A percentile compares a stretch with the other conserved stretches of the same genome.
Conservation (phyloP, 2,329 filamentous ascomycete species). For the Colletotrichum ledebouriae region DNA sequence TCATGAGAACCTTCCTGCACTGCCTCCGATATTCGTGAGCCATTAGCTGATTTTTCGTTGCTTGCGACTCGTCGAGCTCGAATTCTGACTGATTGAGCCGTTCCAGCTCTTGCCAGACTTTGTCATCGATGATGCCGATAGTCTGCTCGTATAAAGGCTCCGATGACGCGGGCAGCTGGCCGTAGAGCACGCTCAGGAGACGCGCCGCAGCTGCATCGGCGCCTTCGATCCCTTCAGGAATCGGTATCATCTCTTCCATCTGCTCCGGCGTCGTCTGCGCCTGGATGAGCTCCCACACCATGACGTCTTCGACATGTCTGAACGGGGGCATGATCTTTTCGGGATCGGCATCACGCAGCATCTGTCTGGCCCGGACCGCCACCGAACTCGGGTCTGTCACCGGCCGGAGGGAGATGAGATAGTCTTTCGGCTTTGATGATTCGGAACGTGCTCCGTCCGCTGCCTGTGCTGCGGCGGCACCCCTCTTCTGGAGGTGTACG, state of each 20-base stretch:
- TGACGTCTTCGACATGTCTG: constrained; percentile 64
- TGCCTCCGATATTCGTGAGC: constrained; percentile 63
- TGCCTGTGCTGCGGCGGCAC: constrained; percentile 44
- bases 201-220: constrained; percentile 44
- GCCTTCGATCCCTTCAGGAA: constrained; percentile 36
- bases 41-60: constrained; percentile 62
- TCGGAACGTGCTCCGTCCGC: constrained; percentile 44
- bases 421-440: constrained; percentile 51
- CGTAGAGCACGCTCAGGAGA: constrained; percentile 49
- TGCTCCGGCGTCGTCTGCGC: constrained; percentile 54
- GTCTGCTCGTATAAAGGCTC: constrained; percentile 51
- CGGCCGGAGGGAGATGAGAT: constrained; percentile 66
- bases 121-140: constrained; percentile 58
- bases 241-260: constrained; percentile 47
- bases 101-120: constrained; percentile 59
- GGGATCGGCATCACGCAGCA: constrained; percentile 48
- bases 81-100: constrained; percentile 62
- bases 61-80: constrained; percentile 56
- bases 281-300: constrained; percentile 64
- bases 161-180: constrained; percentile 48
- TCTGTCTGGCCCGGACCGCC: constrained; percentile 58
- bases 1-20: constrained; percentile 62
- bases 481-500: constrained; percentile 66
- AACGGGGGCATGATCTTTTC: constrained; percentile 55
- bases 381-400: constrained; percentile 62